Evolutionary conservation across 2,329 filamentous ascomycete species (phyloP).

Genomic region (Neocucurbitaria cava): DNA sequence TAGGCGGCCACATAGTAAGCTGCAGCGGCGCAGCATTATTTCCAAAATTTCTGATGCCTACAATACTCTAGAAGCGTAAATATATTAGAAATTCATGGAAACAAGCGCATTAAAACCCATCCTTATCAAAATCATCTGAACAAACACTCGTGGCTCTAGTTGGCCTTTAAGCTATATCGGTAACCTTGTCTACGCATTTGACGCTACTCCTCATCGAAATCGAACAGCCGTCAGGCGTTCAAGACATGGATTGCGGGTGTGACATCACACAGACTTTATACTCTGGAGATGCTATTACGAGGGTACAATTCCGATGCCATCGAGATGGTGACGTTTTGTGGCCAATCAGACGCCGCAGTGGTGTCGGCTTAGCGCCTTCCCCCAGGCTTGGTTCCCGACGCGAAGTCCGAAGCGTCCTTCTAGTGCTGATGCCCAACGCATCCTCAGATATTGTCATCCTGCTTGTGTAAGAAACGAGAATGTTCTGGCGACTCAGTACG

Average conservation of each 20-base stretch:
- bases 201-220: neutral
- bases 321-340: neutral
- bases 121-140: no score
- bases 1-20: neutral
- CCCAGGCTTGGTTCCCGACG: neutral
- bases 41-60: no score
- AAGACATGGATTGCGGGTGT: neutral
- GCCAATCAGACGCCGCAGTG: constrained; percentile 1
- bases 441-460: neutral
- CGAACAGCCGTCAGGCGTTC: neutral
- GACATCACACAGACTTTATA: neutral
- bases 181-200: neutral
- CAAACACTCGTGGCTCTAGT: no score
- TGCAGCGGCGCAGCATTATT: neutral
- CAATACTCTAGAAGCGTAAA: neutral
- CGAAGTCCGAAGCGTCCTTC: constrained; percentile 5
- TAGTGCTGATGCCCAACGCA: constrained; percentile 5
- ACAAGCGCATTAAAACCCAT: no score
- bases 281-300: neutral
- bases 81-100: no score
- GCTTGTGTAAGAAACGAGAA: neutral
- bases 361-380: neutral
- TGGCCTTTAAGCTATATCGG: no score
- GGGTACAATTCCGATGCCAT: neutral
- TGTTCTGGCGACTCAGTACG: neutral